A percentile compares a stretch with the other conserved stretches of the same genome.
Conservation (phyloP, 768 basidiomycete species). For the Trametes punicea region DNA sequence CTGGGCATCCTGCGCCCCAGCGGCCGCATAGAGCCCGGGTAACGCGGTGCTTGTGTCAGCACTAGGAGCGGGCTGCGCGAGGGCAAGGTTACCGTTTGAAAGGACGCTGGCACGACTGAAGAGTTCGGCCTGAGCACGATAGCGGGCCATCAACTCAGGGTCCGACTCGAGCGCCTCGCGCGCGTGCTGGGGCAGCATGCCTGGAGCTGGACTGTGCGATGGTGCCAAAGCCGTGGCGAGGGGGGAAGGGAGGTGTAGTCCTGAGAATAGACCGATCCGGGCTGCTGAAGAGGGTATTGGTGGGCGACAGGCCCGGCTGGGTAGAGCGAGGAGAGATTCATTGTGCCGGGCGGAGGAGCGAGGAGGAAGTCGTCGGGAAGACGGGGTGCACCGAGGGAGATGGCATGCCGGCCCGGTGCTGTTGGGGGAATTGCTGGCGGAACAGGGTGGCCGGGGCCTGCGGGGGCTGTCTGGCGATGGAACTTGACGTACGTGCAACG, state of each 20-base stretch:
- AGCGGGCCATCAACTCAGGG: slow-evolving; percentile 45
- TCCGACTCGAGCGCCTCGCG: slow-evolving; percentile 4
- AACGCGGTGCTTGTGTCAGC: slow-evolving; percentile 15
- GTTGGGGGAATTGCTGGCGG: slow-evolving; percentile 30
- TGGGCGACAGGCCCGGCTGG: slow-evolving; percentile 25
- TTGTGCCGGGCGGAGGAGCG: slow-evolving; percentile 32
- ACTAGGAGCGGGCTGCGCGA: slow-evolving; percentile 10
- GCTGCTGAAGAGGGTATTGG: slow-evolving; percentile 26
- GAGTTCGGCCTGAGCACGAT: slow-evolving; percentile 44
- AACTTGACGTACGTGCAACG: slow-evolving; percentile 82
- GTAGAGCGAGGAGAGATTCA: slow-evolving; percentile 32
- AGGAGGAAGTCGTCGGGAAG: slow-evolving; percentile 44
- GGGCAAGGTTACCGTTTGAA: slow-evolving; percentile 16
- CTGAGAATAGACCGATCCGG: slow-evolving; percentile 33
- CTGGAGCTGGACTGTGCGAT: neutral
- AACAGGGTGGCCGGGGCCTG: slow-evolving; percentile 64
- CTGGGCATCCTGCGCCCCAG: slow-evolving; percentile 11
- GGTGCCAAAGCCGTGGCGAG: slow-evolving; percentile 14
- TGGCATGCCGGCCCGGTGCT: slow-evolving; percentile 17
- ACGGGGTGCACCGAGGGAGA: slow-evolving; percentile 23
- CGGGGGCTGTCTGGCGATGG: slow-evolving; percentile 76
- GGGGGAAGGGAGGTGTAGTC: slow-evolving; percentile 20
- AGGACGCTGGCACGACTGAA: slow-evolving; percentile 36
- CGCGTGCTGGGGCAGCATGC: neutral
- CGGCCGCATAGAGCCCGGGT: slow-evolving; percentile 9